Evolutionary conservation across 257 asterid genomes (phyloP).

Genomic region (Nyctanthes arbortristis): DNA sequence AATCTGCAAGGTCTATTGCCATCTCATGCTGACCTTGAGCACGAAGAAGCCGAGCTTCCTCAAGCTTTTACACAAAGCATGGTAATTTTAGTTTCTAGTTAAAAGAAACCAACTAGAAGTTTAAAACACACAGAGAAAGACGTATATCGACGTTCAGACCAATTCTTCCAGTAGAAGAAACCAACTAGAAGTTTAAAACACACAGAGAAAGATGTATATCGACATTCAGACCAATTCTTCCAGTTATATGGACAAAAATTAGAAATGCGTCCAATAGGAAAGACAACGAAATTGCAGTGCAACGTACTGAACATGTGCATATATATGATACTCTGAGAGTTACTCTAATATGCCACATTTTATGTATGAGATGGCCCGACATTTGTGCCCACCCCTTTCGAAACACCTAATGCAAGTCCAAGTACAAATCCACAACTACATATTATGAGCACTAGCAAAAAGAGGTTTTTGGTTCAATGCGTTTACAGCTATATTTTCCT

Average conservation of each 20-base stretch:
- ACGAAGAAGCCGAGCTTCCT: conserved; percentile 97
- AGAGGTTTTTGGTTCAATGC: not conserved
- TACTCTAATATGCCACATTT: not conserved
- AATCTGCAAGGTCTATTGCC: conserved; percentile 93
- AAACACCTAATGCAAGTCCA: not conserved
- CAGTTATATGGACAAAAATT: conserved; percentile 11
- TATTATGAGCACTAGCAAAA: not conserved
- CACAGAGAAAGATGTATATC: not conserved
- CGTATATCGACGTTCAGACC: conserved; percentile 13
- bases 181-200: not conserved
- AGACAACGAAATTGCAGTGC: not conserved
- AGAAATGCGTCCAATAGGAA: not conserved
- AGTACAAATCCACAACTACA: not conserved
- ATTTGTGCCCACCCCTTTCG: not conserved
- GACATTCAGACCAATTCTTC: conserved; percentile 12
- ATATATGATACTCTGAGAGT: not conserved
- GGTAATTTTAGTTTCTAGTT: conserved; percentile 26
- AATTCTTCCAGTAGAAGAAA: conserved; percentile 8
- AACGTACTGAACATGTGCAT: not conserved
- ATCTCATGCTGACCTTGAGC: conserved; percentile 96
- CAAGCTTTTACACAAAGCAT: conserved; percentile 54
- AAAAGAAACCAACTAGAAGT: conserved; percentile 16
- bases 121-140: not conserved
- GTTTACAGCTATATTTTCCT: not conserved
- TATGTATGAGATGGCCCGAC: not conserved